These are phyloP conservation scores for Pseudocercospora fijiensis DNA, from an alignment of 2,329 filamentous ascomycete species.

Conservation along the genomic window DNA sequence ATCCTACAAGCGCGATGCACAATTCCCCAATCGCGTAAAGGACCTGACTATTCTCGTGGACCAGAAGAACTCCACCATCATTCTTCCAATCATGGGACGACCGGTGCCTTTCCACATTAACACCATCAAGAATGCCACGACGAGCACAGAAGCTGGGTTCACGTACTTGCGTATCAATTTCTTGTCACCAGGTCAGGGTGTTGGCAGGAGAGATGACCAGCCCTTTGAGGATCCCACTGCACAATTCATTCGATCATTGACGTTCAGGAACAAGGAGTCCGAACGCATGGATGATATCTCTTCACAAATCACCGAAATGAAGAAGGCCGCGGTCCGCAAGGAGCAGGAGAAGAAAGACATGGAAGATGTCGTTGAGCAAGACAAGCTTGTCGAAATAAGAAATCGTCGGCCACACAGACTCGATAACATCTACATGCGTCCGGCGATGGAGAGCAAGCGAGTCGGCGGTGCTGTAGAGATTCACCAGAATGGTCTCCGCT, in stretches of 20 bases:
- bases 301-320: conserved; percentile 91
- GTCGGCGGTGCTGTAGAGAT: conserved; percentile 95
- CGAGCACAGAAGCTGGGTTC: conserved; percentile 93
- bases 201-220: conserved; percentile 94
- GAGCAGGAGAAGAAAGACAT: conserved; percentile 99
- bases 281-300: conserved; percentile 87
- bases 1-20: conserved; percentile 97
- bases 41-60: conserved; percentile 90
- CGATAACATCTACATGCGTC: conserved; percentile 92
- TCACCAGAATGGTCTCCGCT: conserved; percentile 97
- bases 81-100: conserved; percentile 94
- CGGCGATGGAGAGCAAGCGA: conserved; percentile 93
- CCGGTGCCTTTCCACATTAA: conserved; percentile 97
- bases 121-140: conserved; percentile 98
- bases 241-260: conserved; percentile 93
- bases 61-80: conserved; percentile 81
- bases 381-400: conserved; percentile 92
- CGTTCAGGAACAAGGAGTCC: conserved; percentile 87
- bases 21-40: conserved; percentile 77
- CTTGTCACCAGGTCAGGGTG: conserved; percentile 92
- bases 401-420: conserved; percentile 88
- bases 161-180: conserved; percentile 96
- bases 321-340: conserved; percentile 85
- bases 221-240: conserved; percentile 95
- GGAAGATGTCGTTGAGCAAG: conserved; percentile 98